Evolutionary conservation across 441 rosid genomes (phyloP).

Genomic region (Adansonia madagascariensis): DNA sequence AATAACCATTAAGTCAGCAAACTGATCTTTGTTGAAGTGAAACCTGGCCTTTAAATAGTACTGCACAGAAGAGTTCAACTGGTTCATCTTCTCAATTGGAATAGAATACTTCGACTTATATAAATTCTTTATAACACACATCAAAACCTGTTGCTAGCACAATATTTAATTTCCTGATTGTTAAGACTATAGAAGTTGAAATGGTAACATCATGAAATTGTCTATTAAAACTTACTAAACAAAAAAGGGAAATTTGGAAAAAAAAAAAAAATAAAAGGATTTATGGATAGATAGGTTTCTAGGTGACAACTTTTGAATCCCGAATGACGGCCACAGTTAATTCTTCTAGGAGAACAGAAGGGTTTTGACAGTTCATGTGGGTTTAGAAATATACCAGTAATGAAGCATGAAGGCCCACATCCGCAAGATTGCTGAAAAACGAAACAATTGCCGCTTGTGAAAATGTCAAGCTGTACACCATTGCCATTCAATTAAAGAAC

Average conservation of each 20-base stretch:
- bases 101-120: neutral
- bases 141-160: neutral
- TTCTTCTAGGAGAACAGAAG: too few species aligned
- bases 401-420: slow-evolving; percentile 76
- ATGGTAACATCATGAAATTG: neutral
- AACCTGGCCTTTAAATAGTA: slow-evolving; percentile 86
- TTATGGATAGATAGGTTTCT: neutral
- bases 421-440: slow-evolving; percentile 70
- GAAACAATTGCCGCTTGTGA: slow-evolving; percentile 75
- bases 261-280: too few species aligned
- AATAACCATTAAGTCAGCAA: slow-evolving; percentile 87
- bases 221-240: neutral
- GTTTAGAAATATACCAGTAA: slow-evolving; percentile 52
- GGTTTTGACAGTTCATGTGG: neutral
- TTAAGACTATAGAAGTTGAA: neutral
- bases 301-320: neutral
- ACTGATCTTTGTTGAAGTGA: slow-evolving; percentile 81
- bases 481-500: neutral
- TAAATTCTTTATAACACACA: neutral
- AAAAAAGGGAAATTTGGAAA: neutral
- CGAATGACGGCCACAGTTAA: too few species aligned
- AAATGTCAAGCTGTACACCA: slow-evolving; percentile 56
- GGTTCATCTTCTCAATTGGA: neutral
- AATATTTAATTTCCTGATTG: neutral
- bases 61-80: slow-evolving; percentile 40